Conservation (phyloP, 2,329 filamentous ascomycete genomes). For the Chaetomiaceae sp. region DNA sequence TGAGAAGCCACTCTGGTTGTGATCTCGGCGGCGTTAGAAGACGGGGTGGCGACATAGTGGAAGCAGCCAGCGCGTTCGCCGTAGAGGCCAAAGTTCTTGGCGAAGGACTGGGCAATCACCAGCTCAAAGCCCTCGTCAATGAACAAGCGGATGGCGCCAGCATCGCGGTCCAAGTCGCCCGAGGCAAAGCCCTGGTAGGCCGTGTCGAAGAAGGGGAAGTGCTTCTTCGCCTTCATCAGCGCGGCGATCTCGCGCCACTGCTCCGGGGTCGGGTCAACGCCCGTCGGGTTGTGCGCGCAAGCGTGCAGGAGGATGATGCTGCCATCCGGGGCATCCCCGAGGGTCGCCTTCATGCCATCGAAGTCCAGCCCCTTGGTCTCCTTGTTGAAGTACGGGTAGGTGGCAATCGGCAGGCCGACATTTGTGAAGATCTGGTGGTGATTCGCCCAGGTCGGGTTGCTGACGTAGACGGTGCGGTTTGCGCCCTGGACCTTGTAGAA, state of each 20-base stretch:
- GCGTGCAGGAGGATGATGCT: conserved; percentile 90
- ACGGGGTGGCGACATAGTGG: conserved; percentile 79
- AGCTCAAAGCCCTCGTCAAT: conserved; percentile 87
- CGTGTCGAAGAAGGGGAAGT: conserved; percentile 97
- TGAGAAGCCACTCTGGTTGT: conserved; percentile 74
- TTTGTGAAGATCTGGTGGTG: conserved; percentile 98
- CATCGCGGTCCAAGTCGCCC: conserved; percentile 77
- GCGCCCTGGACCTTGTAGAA: conserved; percentile 75
- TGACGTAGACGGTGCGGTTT: conserved; percentile 78
- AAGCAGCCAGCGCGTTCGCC: conserved; percentile 95
- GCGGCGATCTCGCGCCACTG: conserved; percentile 90
- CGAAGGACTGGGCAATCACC: conserved; percentile 86
- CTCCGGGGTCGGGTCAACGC: conserved; percentile 86
- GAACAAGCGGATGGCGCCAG: conserved; percentile 91
- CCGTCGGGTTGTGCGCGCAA: conserved; percentile 97
- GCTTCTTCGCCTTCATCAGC: conserved; percentile 69
- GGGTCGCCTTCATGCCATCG: conserved; percentile 72
- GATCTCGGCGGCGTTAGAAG: conserved; percentile 55
- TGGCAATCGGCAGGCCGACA: conserved; percentile 69
- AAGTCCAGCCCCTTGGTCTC: conserved; percentile 89
- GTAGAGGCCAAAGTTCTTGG: conserved; percentile 97
- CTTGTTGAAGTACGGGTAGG: conserved; percentile 92
- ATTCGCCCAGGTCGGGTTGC: conserved; percentile 95
- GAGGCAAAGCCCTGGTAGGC: conserved; percentile 98
- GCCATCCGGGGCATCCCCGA: conserved; percentile 66